Evolutionary conservation across 1,284 basidiomycete genomes (phyloP).

Genomic region (Xerocomus minutiporus): DNA sequence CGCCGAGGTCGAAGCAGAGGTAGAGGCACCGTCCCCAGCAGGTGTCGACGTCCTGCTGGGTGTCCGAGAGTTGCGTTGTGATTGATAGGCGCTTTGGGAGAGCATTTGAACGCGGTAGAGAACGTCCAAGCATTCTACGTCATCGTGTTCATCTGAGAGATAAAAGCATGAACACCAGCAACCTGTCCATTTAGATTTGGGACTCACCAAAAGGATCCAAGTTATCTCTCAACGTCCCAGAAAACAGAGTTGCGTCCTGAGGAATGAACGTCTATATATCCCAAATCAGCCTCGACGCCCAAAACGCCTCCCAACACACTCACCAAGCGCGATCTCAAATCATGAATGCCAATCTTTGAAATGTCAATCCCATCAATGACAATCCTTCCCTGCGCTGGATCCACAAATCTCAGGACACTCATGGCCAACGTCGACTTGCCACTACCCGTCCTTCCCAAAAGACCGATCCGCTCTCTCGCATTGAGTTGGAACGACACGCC

Average conservation of each 20-base stretch:
- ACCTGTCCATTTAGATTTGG: not conserved
- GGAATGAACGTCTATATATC: slow-evolving; percentile 70
- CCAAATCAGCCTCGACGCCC: slow-evolving; percentile 1
- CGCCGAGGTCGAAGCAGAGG: slow-evolving; percentile 11
- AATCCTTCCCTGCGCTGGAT: slow-evolving; percentile 77
- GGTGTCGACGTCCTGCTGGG: slow-evolving; percentile 22
- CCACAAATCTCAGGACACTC: slow-evolving; percentile 84
- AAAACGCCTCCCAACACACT: slow-evolving; percentile 23
- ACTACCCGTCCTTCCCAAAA: slow-evolving; percentile 70
- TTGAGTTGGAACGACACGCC: slow-evolving; percentile 64
- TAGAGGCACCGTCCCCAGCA: slow-evolving; percentile 5
- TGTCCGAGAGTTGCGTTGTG: slow-evolving; percentile 36
- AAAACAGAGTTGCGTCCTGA: slow-evolving; percentile 81
- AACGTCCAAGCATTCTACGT: slow-evolving; percentile 68
- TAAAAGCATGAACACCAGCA: not conserved
- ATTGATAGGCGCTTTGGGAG: slow-evolving; percentile 41
- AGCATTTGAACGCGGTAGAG: slow-evolving; percentile 49
- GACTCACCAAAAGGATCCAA: slow-evolving; percentile 74
- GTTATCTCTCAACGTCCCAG: slow-evolving; percentile 82
- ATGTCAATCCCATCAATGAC: slow-evolving; percentile 89
- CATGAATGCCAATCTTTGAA: slow-evolving; percentile 79
- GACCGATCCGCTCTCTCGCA: slow-evolving; percentile 64
- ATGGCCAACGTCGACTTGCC: slow-evolving; percentile 85
- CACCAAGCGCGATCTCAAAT: slow-evolving; percentile 72
- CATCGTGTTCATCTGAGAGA: slow-evolving; percentile 66